These are phyloP conservation scores for Euphorbia corollata DNA, from an alignment of 441 rosid species.

Conservation along the genomic window DNA sequence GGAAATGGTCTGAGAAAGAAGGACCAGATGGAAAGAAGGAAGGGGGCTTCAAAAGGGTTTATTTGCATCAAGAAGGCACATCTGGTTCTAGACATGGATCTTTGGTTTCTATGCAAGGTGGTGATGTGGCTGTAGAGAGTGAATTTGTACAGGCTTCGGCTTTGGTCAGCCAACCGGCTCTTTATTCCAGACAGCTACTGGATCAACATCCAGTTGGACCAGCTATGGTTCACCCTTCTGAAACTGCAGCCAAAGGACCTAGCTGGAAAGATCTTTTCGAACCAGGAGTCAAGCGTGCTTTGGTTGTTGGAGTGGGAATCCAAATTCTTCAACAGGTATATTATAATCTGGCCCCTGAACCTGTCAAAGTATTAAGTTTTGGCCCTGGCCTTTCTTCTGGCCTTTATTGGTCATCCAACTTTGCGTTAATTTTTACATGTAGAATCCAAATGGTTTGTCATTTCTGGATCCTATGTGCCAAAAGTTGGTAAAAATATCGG, in stretches of 20 bases:
- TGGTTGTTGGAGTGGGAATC: slow-evolving; percentile 63
- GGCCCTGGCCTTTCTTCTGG: too few species aligned
- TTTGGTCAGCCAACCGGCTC: slow-evolving; percentile 71
- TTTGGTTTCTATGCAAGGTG: slow-evolving; percentile 50
- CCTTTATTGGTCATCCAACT: too few species aligned
- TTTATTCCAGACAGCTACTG: slow-evolving; percentile 49
- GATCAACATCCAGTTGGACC: slow-evolving; percentile 70
- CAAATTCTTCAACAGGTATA: slow-evolving; percentile 77
- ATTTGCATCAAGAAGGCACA: slow-evolving; percentile 67
- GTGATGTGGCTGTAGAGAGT: slow-evolving; percentile 34
- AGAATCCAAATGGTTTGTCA: too few species aligned
- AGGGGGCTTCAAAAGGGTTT: slow-evolving; percentile 81
- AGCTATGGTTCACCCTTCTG: slow-evolving; percentile 72
- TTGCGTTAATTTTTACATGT: too few species aligned
- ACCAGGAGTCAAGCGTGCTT: slow-evolving; percentile 79
- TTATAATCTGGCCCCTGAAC: slow-evolving; percentile 23
- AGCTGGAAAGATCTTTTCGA: slow-evolving; percentile 51
- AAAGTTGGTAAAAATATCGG: too few species aligned
- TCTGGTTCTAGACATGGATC: slow-evolving; percentile 61
- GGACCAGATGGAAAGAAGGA: slow-evolving; percentile 67
- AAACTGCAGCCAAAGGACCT: slow-evolving; percentile 45
- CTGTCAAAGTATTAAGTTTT: not conserved
- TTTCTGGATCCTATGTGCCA: too few species aligned
- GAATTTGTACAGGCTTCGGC: slow-evolving; percentile 66
- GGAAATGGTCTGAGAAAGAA: slow-evolving; percentile 85